A percentile compares a stretch with the other conserved stretches of the same genome.
These are phyloP conservation scores for Calycina herbarum DNA, from an alignment of 2,329 filamentous ascomycete genomes.

Conservation along the genomic window DNA sequence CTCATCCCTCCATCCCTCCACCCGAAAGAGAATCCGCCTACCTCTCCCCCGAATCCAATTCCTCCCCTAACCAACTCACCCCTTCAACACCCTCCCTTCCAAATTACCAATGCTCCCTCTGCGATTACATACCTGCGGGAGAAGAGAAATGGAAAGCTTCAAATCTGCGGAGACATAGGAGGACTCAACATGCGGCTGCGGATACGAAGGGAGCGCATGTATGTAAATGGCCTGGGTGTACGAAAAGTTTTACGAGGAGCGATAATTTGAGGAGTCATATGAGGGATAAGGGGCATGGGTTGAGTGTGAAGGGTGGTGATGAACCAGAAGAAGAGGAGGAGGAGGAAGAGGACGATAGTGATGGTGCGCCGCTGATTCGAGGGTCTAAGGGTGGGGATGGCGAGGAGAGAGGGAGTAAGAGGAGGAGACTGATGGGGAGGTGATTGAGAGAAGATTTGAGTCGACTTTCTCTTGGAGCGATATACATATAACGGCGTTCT, in stretches of 20 bases:
- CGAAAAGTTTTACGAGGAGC: constrained; percentile 27
- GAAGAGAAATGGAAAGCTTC: constrained; percentile 33
- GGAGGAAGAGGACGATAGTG: constrained; percentile 8
- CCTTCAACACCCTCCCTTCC: background rate
- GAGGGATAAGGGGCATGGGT: constrained; percentile 27
- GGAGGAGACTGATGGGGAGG: constrained; percentile 8
- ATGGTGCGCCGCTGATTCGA: background rate
- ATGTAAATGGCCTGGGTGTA: constrained; percentile 27
- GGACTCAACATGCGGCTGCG: constrained; percentile 25
- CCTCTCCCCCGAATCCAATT: too few relatives aligned
- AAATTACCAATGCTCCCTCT: constrained; percentile 23
- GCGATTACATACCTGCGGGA: constrained; percentile 27
- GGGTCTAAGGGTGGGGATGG: background rate
- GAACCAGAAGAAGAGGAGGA: background rate
- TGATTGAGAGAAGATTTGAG: background rate
- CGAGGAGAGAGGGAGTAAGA: constrained; percentile 12
- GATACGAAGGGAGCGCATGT: constrained; percentile 18
- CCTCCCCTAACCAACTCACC: too few relatives aligned
- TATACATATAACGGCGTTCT: background rate
- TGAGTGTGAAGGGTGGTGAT: background rate
- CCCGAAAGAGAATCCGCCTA: background rate
- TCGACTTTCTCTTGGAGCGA: background rate
- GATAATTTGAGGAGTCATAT: constrained; percentile 32
- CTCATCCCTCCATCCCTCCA: background rate
- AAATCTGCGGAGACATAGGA: constrained; percentile 31